Conservation (phyloP, 306 rosid genomes). For the Quercus agrifolia region DNA sequence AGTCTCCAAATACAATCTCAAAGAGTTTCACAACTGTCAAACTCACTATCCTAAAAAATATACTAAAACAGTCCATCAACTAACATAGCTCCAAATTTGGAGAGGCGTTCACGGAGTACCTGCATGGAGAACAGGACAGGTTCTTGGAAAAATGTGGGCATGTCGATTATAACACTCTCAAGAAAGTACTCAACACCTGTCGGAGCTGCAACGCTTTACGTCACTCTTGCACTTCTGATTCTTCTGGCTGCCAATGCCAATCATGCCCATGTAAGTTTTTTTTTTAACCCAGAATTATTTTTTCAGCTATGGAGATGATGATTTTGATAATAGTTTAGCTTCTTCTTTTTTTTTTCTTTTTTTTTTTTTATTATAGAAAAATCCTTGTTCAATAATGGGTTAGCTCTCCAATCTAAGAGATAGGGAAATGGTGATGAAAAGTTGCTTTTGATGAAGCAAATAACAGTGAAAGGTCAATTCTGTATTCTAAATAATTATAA, state of each 20-base stretch:
- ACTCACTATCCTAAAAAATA: no score
- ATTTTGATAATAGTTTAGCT: no score
- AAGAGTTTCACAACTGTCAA: no score
- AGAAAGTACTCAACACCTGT: conserved; percentile 80
- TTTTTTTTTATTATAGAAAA: no score
- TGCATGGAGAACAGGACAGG: conserved; percentile 54
- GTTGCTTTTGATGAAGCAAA: background rate
- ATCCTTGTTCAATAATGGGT: background rate
- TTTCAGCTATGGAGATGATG: no score
- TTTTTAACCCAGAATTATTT: background rate
- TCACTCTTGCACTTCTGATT: conserved; percentile 28
- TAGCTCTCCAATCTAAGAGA: background rate
- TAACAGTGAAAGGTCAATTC: background rate
- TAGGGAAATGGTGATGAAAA: background rate
- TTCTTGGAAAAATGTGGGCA: conserved; percentile 59
- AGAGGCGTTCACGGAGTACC: conserved; percentile 54
- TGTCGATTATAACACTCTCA: conserved; percentile 67
- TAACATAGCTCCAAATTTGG: conserved; percentile 38
- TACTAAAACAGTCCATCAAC: no score
- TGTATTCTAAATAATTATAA: background rate
- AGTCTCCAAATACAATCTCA: no score
- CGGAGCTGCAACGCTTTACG: conserved; percentile 34
- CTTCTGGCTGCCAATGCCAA: conserved; percentile 52
- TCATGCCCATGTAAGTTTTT: conserved; percentile 57
- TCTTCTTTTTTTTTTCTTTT: no score